Base-by-base conservation (phyloP, 1,139 yeast genomes). In the Saccharomyces hybrid region DNA sequence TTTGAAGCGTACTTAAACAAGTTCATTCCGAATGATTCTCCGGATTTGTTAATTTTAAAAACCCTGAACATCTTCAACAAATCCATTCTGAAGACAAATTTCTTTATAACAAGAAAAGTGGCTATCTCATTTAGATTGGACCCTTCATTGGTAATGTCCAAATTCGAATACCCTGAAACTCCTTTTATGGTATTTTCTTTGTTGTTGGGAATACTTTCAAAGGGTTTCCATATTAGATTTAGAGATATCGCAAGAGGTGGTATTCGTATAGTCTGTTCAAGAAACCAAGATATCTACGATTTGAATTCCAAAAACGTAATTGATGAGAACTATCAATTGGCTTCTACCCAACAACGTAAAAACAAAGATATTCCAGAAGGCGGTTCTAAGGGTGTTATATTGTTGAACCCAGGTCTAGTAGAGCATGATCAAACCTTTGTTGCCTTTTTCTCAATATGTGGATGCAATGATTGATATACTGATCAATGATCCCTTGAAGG, bases 291-390 rank as follows among this genome's bases (percentile, higher is more conserved):
- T 73, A 91, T 91, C 50, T 93, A 90, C 72, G 82, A 86, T 54
- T 83, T 84, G 68, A 93, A 93, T 70, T 86, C 86, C 60, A 83
- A 96, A 65, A 88, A 88, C 64, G 80, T 93, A 71, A 90, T 93
- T 73, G 99, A 93, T 72, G 99, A 93, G 72, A 93, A 93, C 74
- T 93, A 93, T 74, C 91, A 91, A 71, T 80, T 93, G 72, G 99
- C 99, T 48, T 84, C 86, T 59, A 93, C 99, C 48, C 99, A 93
- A 75, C 99, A 93, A 75, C 82, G 93, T 64, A 93, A 93, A 75
- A 93, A 93, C 75, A 93, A 93, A 77, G 99, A 93, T 76, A 93
- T 93, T 57, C 99, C 99, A 48, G 99, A 93, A 78, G 99, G 99
- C 71, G 99, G 99, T 49, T 89, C 98, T 51, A 93, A 93, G 73